These are phyloP conservation scores for Hysterium pulicare DNA, from an alignment of 2,329 filamentous ascomycete species.

Conservation along the genomic window DNA sequence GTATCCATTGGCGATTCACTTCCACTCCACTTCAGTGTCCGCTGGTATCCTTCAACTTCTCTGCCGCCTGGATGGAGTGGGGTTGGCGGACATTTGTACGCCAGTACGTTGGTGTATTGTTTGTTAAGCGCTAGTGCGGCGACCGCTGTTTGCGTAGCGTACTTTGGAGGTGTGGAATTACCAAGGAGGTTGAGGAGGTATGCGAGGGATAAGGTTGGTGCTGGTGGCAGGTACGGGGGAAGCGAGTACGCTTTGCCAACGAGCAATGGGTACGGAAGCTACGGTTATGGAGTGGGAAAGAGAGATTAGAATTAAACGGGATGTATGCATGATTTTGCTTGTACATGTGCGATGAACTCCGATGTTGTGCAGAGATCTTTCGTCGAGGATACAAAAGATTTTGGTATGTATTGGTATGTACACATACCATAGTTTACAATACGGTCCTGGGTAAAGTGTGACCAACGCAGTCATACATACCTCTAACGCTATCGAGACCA, in stretches of 20 bases:
- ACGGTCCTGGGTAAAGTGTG: no score
- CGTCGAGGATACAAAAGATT: no score
- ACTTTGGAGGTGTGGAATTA: conserved; percentile 52
- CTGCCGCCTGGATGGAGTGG: conserved; percentile 59
- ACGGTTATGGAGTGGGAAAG: conserved; percentile 46
- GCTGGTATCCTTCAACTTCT: conserved; percentile 78
- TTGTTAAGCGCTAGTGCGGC: conserved; percentile 46
- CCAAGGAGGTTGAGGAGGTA: conserved; percentile 54
- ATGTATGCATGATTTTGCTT: no score
- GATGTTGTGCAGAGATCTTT: no score
- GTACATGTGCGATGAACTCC: no score
- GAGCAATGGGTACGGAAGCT: conserved; percentile 36
- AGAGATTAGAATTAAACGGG: conserved; percentile 33
- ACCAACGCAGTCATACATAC: no score
- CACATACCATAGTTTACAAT: no score
- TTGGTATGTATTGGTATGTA: no score
- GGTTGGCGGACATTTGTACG: conserved; percentile 50
- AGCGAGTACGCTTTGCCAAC: conserved; percentile 27
- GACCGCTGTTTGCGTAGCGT: conserved; percentile 52
- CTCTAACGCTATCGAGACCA: no score
- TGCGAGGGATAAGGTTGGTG: conserved; percentile 51
- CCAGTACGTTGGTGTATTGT: conserved; percentile 50
- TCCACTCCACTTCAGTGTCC: conserved; percentile 72
- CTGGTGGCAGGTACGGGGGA: conserved; percentile 33
- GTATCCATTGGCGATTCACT: conserved; percentile 86